A percentile compares a stretch with the other conserved stretches of the same genome.
Evolutionary conservation across 768 basidiomycete species (phyloP).

Genomic region (Kwoniella bestiolae): DNA sequence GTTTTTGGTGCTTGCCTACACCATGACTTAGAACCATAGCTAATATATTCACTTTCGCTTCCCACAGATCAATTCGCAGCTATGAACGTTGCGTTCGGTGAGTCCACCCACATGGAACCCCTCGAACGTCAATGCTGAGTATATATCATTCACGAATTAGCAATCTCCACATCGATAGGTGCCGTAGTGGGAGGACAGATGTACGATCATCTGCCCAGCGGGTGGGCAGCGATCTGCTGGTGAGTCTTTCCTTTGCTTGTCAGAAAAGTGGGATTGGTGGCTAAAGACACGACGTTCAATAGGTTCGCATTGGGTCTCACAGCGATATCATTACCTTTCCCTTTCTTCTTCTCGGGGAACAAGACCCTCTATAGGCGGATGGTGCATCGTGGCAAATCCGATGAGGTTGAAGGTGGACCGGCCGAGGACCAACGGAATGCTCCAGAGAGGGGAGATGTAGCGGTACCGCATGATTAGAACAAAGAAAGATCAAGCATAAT

Average conservation of each 20-base stretch:
- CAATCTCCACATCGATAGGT: conserved; percentile 31
- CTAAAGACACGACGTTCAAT: background rate
- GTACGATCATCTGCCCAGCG: conserved; percentile 37
- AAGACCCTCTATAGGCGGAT: conserved; percentile 15
- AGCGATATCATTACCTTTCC: conserved; percentile 17
- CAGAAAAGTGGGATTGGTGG: background rate
- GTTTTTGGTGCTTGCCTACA: background rate
- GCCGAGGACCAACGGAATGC: too few species aligned
- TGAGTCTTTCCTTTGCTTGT: conserved; percentile 6
- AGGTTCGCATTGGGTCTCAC: conserved; percentile 30
- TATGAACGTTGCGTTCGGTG: conserved; percentile 43
- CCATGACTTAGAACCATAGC: too few species aligned
- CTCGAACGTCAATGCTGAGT: too few species aligned
- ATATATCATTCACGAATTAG: conserved; percentile 12
- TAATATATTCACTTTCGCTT: background rate
- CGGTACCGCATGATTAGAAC: too few species aligned
- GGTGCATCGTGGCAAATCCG: conserved; percentile 4
- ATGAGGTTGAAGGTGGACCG: background rate
- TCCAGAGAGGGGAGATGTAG: too few species aligned
- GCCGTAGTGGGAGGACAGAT: conserved; percentile 44
- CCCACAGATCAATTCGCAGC: conserved; percentile 43
- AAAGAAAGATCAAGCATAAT: too few species aligned
- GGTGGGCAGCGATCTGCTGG: conserved; percentile 44
- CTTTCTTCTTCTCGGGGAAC: conserved; percentile 28
- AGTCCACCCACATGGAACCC: conserved; percentile 12